Evolutionary conservation across 257 asterid genomes (phyloP), one percentile per base, ranked within the genome.

Genomic region (Henckelia pumila): DNA sequence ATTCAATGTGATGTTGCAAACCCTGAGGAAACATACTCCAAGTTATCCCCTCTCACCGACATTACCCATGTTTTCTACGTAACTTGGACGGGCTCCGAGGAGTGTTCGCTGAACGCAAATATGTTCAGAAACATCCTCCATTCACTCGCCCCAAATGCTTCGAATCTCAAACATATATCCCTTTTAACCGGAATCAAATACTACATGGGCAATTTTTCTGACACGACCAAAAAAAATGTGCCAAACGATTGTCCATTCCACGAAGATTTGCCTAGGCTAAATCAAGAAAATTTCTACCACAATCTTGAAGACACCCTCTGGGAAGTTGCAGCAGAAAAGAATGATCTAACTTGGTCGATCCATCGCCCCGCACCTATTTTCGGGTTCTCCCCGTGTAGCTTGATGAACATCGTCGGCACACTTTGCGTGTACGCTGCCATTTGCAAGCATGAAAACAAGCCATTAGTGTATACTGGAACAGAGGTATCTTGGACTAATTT

Each of bases 351-450:
- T 0, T 87, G 91, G 92, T 83, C 96, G 3, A 78, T 89, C 65
- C 96, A 87, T 78, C 61, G 96, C 6, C 91, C 95, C 0, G 91
- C 91, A 0, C 35, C 52, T 0, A 85, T 89, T n/a, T 84, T 87
- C 47, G 96, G 93, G 10, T 87, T 89, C 66, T 89, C 96, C 0
- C 89, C 91, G 0, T 84, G 82, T 24, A 80, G 88, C 76, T 65
- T 79, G 88, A 89, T 87, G 96, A 87, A 89, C 71, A 66, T 83
- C 3, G 85, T 87, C 6, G 89, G 96, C 56, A 82, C 88, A 0
- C 81, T 89, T 2, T 82, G 89, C 57, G 93, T 89, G 1, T 89
- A 89, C 16, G 95, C 95, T 2, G 88, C 96, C 0, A 87, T 89
- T 30, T 89, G 91, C 68, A 89, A 85, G 81, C 85, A 87, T n/a